These are phyloP conservation scores for Fusarium albidum DNA, from an alignment of 2,329 filamentous ascomycete species.

Conservation along the genomic window DNA sequence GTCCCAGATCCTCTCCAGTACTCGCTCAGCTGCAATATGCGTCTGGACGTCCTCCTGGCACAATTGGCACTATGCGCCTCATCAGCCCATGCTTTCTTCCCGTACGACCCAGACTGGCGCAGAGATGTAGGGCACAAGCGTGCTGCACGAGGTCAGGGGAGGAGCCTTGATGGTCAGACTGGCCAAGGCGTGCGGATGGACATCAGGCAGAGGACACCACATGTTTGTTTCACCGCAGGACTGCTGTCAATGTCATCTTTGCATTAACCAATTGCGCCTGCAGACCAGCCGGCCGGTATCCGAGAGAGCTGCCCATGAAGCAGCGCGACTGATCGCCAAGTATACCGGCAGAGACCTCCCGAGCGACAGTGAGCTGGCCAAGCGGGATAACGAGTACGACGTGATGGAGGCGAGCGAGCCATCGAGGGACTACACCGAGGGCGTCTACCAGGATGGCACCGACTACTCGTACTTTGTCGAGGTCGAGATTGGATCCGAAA, in stretches of 20 bases:
- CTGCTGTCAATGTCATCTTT: slow-evolving; percentile 7
- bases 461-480: slow-evolving; percentile 73
- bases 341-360: slow-evolving; percentile 40
- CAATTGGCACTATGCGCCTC: slow-evolving; percentile 59
- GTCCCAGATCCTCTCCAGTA: slow-evolving; percentile 8
- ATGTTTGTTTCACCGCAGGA: slow-evolving; percentile 40
- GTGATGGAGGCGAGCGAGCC: slow-evolving; percentile 57
- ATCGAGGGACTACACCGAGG: slow-evolving; percentile 56
- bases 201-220: slow-evolving; percentile 48
- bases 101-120: slow-evolving; percentile 52
- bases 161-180: slow-evolving; percentile 23
- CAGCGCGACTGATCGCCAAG: slow-evolving; percentile 50
- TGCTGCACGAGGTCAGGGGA: slow-evolving; percentile 36
- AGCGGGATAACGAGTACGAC: slow-evolving; percentile 56
- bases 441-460: slow-evolving; percentile 69
- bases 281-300: slow-evolving; percentile 46
- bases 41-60: slow-evolving; percentile 48
- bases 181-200: slow-evolving; percentile 48
- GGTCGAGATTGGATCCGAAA: slow-evolving; percentile 62
- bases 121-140: slow-evolving; percentile 38
- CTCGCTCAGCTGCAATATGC: slow-evolving; percentile 48
- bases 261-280: slow-evolving; percentile 22
- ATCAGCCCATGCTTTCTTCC: slow-evolving; percentile 57
- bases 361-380: slow-evolving; percentile 33
- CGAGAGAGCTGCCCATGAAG: slow-evolving; percentile 49